phyloP scores from a whole-genome alignment of 2,329 filamentous ascomycete genomes.

The Plenodomus lindquistii region DNA sequence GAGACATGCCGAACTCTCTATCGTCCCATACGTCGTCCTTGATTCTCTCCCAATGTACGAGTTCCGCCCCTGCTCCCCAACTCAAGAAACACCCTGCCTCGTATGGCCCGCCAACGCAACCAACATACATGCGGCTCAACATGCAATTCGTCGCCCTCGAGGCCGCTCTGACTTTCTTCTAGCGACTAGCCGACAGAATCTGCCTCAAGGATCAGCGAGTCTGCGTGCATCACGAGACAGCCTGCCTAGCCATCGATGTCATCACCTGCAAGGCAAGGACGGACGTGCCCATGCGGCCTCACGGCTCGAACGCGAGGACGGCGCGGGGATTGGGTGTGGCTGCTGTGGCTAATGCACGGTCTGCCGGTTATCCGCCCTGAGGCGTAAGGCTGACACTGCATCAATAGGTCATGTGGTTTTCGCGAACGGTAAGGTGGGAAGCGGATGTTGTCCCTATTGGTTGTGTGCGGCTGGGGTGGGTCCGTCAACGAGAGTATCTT shows the following conservation, averaged over 20 bases:
- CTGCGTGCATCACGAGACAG: slow-evolving; percentile 14
- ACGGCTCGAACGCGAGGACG: background rate
- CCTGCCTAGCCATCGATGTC: slow-evolving; percentile 19
- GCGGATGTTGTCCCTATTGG: slow-evolving; percentile 9
- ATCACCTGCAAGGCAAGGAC: slow-evolving; percentile 18
- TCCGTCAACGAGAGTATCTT: background rate
- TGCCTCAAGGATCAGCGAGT: background rate
- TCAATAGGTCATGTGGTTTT: slow-evolving; percentile 20
- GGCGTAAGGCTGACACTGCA: slow-evolving; percentile 27
- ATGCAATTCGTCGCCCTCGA: slow-evolving; percentile 2
- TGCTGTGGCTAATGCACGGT: slow-evolving; percentile 31
- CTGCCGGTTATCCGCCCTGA: slow-evolving; percentile 17
- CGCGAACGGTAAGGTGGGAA: background rate
- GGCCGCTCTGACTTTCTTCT: slow-evolving; percentile 2
- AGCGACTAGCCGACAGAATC: slow-evolving; percentile 16
- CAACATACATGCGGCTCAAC: slow-evolving; percentile 17
- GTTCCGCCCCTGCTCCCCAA: no score
- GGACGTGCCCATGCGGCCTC: background rate
- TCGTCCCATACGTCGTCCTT: no score
- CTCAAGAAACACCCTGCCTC: no score
- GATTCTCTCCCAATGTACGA: no score
- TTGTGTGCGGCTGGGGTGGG: slow-evolving; percentile 1
- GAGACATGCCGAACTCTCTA: no score
- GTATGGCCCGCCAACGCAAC: background rate
- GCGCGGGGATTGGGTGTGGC: slow-evolving; percentile 30